Percentiles rank a stretch among this genome's conserved stretches.
These are phyloP conservation scores for Oryza nivara DNA, from an alignment of 176 grass and related monocot genomes.

Conservation along the genomic window DNA sequence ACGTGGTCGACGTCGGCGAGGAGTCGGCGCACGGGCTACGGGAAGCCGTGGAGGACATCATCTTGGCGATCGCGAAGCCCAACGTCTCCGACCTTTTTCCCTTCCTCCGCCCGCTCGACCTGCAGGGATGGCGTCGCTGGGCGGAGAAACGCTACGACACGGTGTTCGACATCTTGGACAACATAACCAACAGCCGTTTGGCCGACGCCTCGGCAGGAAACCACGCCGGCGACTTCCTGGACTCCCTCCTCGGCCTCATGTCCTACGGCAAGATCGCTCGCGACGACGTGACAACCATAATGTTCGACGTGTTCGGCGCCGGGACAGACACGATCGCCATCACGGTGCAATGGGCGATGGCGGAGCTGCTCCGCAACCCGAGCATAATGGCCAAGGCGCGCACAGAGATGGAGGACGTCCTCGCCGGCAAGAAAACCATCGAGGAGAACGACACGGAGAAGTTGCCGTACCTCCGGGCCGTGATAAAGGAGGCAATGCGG, in stretches of 20 bases:
- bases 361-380: neutral
- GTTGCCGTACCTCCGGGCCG: neutral
- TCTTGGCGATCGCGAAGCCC: neutral
- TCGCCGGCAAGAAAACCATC: neutral
- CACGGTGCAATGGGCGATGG: neutral
- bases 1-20: neutral
- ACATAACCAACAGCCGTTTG: neutral
- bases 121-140: neutral
- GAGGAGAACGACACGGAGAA: neutral
- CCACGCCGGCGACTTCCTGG: neutral
- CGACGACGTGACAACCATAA: conserved; percentile 8
- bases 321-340: neutral
- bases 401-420: neutral
- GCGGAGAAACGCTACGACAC: neutral
- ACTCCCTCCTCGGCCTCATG: neutral
- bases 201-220: neutral
- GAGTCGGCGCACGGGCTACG: neutral
- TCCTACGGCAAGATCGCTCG: conserved; percentile 23
- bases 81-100: neutral
- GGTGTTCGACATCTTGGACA: neutral
- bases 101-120: neutral
- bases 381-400: neutral
- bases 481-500: neutral
- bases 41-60: neutral
- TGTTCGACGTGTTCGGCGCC: conserved; percentile 19